Base-by-base conservation (phyloP, 768 basidiomycete genomes). In the Antrodiella citrinella region DNA sequence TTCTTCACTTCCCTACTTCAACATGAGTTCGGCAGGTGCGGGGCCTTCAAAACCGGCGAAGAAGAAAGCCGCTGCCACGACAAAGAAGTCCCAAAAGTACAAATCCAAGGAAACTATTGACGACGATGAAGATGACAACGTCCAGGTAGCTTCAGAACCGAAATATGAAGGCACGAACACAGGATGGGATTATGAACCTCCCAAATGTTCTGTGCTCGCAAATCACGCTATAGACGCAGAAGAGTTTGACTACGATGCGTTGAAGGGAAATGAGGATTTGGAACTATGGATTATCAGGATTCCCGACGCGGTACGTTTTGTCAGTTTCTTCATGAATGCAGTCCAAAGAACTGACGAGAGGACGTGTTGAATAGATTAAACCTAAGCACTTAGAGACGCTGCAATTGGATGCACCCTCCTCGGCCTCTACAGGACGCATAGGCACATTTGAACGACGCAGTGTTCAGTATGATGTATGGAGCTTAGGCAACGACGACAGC, bases 241-340 rank as follows among this genome's bases (percentile, higher is more conserved):
- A 19, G 70, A 72, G 2, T 85, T 85, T 57, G 86, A 87, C 57
- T 89, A 84, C 84, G 82, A 84, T 51, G 65, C 68, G 4, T 53
- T 90, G 3, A 70, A 76, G 10, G 59, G 72, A 2, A 72, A 82
- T 22, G 41, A 69, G 0, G 76, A 87, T 51, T 57, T 78, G 9
- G 86, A 90, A 56, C 57, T 90, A 7, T 88, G 85, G 78, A 65
- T 87, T 11, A 74, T 89, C 26, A 76, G 86, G 10, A 75, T 80
- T 13, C 86, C 86, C 20, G 78, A 82, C 11, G 73, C 73, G 35
- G 86, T 88, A 60, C 52, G 83, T 69, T 19, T 25, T 50, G 40
- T 44, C 49, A 44, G 24, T 54, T 4, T 40, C 44, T 51, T 30
- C 49, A 23, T 3, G 10, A 38, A 19, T 11, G 22, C 20, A 38